Conservation (phyloP, 805 yeast species). For the Tetrapisispora fleetii region DNA sequence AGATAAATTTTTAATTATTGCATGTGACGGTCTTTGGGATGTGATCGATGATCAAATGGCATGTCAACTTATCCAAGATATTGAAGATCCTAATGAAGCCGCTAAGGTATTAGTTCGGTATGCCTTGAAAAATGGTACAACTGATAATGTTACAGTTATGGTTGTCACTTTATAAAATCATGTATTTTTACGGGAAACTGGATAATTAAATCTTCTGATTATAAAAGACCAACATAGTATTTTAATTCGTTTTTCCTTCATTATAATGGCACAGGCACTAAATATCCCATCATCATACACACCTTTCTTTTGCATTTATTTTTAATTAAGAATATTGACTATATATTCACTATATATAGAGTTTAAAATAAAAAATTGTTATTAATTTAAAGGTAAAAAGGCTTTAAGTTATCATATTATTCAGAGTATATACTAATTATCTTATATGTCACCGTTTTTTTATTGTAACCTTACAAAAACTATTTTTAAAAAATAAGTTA, state of each 20-base stretch:
- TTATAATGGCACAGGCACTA: neutral
- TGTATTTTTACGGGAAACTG: neutral
- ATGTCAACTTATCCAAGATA: slow-evolving; percentile 52
- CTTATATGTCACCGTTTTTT: neutral
- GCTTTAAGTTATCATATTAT: neutral
- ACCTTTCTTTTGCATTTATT: neutral
- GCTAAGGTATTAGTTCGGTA: slow-evolving; percentile 55
- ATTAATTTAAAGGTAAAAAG: neutral
- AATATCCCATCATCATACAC: neutral
- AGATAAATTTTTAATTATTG: slow-evolving; percentile 77
- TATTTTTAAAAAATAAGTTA: neutral
- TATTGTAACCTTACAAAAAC: neutral
- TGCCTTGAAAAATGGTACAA: slow-evolving; percentile 71
- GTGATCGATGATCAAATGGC: slow-evolving; percentile 81
- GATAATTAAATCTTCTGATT: too few relatives aligned
- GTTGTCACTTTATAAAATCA: slow-evolving; percentile 39
- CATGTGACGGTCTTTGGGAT: slow-evolving; percentile 98
- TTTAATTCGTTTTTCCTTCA: neutral
- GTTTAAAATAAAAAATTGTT: neutral
- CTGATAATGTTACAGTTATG: slow-evolving; percentile 92
- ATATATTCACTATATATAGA: neutral
- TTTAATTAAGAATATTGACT: neutral
- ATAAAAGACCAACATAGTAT: neutral
- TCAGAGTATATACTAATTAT: too few relatives aligned
- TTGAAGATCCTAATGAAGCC: slow-evolving; percentile 52